phyloP scores from a whole-genome alignment of 768 basidiomycete species.

The Collybia mongolica region DNA sequence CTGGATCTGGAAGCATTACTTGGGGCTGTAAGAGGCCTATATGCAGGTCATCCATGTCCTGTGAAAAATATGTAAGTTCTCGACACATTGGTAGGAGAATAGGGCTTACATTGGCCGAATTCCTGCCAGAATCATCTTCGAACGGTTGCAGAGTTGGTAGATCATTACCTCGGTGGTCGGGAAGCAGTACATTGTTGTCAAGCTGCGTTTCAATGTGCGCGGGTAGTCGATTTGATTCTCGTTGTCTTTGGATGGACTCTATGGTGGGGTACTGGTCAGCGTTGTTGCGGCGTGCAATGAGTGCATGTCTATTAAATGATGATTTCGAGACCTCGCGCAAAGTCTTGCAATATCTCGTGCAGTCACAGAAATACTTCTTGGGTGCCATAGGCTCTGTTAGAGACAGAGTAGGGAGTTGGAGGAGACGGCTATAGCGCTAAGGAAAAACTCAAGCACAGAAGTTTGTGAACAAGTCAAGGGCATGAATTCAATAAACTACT shows the following conservation, averaged over 20 bases:
- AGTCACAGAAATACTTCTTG: neutral
- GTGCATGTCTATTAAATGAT: neutral
- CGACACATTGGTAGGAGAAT: no score
- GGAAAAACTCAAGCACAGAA: neutral
- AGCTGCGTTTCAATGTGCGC: neutral
- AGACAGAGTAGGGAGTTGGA: neutral
- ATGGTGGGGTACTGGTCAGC: neutral
- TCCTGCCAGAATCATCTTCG: neutral
- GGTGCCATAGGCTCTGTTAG: neutral
- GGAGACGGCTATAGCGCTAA: neutral
- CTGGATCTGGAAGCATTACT: neutral
- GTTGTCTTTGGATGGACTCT: neutral
- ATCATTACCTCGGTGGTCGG: neutral
- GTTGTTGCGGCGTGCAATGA: neutral
- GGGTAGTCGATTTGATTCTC: neutral
- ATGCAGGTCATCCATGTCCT: no score
- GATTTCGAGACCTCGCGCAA: neutral
- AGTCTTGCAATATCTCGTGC: conserved; percentile 1
- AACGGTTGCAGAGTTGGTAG: neutral
- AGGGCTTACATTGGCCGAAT: no score
- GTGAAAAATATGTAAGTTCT: no score
- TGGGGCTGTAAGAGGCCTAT: no score
- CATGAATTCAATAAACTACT: no score
- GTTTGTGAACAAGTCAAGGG: neutral
- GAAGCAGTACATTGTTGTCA: neutral